phyloP scores from a whole-genome alignment of 169 alveolate species.

The Plasmodium relictum region DNA sequence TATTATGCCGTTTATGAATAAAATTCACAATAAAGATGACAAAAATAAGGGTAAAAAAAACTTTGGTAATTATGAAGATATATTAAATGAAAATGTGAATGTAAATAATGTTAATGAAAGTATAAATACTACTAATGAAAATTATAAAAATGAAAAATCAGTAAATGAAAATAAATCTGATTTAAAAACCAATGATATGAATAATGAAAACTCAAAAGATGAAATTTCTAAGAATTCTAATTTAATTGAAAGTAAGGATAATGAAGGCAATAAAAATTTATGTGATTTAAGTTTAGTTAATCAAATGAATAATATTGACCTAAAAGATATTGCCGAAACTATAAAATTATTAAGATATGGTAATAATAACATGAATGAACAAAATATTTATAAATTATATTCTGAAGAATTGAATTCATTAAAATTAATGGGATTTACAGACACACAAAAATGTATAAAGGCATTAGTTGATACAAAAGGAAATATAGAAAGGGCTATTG shows the following conservation, averaged over 20 bases:
- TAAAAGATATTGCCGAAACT: conserved; percentile 23
- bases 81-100: no score
- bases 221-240: not conserved
- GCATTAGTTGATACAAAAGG: conserved; percentile 89
- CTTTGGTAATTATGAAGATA: no score
- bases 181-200: conserved; percentile 2
- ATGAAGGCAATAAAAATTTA: conserved; percentile 10
- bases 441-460: conserved; percentile 84
- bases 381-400: conserved; percentile 17
- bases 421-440: conserved; percentile 88
- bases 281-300: no score
- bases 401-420: conserved; percentile 83
- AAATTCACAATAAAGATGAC: no score
- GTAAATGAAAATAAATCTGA: not conserved
- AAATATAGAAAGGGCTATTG: conserved; percentile 87
- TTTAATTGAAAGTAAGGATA: not conserved
- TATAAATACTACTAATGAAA: not conserved
- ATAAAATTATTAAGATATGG: not conserved
- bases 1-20: no score
- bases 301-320: no score
- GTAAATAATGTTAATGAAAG: no score
- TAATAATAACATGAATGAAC: conserved; percentile 15
- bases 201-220: not conserved
- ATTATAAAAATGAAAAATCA: not conserved
- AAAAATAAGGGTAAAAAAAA: no score